Conservation (phyloP, 495 filamentous ascomycete species). For the Immersiella caudata region DNA sequence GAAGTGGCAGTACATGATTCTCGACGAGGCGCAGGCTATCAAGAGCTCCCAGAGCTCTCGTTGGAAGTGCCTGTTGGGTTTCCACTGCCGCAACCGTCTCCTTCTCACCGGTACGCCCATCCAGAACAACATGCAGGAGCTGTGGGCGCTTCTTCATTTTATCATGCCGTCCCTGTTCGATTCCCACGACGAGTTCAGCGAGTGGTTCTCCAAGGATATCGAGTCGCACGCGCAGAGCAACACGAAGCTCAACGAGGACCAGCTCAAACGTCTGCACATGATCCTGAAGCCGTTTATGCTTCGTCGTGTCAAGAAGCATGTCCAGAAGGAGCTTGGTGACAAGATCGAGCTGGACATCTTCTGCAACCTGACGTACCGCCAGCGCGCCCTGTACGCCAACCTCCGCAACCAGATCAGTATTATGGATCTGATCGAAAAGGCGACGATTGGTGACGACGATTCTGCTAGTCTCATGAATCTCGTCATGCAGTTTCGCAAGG, state of each 20-base stretch:
- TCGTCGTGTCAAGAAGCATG: slow-evolving; percentile 97
- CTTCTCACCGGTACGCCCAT: slow-evolving; percentile 96
- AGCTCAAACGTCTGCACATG: slow-evolving; percentile 95
- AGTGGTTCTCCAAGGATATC: slow-evolving; percentile 99
- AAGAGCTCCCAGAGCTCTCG: slow-evolving; percentile 95
- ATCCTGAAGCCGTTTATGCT: slow-evolving; percentile 99
- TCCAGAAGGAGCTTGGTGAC: slow-evolving; percentile 97
- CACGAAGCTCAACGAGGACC: slow-evolving; percentile 97
- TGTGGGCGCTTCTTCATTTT: slow-evolving; percentile 97
- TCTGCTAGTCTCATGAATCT: slow-evolving; percentile 97
- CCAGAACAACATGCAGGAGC: slow-evolving; percentile 99
- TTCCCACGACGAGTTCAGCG: slow-evolving; percentile 98
- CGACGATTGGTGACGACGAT: slow-evolving; percentile 91
- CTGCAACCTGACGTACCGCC: slow-evolving; percentile 95
- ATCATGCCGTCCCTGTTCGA: slow-evolving; percentile 99
- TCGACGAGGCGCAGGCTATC: slow-evolving; percentile 98
- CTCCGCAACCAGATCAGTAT: slow-evolving; percentile 96
- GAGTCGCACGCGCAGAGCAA: slow-evolving; percentile 98
- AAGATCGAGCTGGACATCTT: slow-evolving; percentile 97
- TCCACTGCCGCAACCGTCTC: slow-evolving; percentile 93
- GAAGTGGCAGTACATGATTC: slow-evolving; percentile 99
- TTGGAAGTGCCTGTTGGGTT: slow-evolving; percentile 93
- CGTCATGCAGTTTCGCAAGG: slow-evolving; percentile 99
- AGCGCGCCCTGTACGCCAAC: slow-evolving; percentile 90
- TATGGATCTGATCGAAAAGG: slow-evolving; percentile 98